Evolutionary conservation across 345 rosid genomes (phyloP).

Genomic region (Barbarea vulgaris): DNA sequence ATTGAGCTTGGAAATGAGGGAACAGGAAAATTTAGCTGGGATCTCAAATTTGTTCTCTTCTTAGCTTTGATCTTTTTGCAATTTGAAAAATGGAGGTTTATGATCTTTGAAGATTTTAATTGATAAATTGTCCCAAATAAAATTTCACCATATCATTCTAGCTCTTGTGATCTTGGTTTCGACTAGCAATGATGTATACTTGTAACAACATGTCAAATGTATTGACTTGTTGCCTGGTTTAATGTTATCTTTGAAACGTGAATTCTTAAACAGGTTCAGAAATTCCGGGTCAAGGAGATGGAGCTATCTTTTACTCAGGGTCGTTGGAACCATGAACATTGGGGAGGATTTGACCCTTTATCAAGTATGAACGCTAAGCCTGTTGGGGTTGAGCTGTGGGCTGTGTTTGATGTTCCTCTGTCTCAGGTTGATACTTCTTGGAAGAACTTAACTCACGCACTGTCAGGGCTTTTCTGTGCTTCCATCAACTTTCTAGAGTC

Average conservation of each 20-base stretch:
- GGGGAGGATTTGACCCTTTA: slow-evolving; percentile 93
- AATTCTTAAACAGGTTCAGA: slow-evolving; percentile 57
- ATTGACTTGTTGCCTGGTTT: background rate
- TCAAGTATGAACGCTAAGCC: slow-evolving; percentile 93
- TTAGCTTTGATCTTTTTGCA: background rate
- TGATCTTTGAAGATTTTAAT: background rate
- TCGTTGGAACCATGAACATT: slow-evolving; percentile 94
- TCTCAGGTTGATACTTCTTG: slow-evolving; percentile 77
- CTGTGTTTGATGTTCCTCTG: slow-evolving; percentile 80
- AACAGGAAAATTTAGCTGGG: background rate
- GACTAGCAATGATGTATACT: background rate
- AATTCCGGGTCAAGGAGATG: slow-evolving; percentile 80
- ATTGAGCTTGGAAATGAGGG: background rate
- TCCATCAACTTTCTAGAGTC: slow-evolving; percentile 92
- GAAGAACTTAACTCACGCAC: slow-evolving; percentile 87
- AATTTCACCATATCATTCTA: background rate
- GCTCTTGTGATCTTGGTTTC: background rate
- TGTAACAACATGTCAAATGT: background rate
- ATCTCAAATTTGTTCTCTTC: background rate
- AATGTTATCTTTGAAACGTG: slow-evolving; percentile 4
- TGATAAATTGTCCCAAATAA: background rate
- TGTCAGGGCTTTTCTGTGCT: slow-evolving; percentile 96
- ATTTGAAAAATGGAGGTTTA: background rate
- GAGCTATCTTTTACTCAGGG: slow-evolving; percentile 98
- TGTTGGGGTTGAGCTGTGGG: slow-evolving; percentile 97